phyloP scores from a whole-genome alignment of 2,329 filamentous ascomycete genomes.

The Penicillium sp. region DNA sequence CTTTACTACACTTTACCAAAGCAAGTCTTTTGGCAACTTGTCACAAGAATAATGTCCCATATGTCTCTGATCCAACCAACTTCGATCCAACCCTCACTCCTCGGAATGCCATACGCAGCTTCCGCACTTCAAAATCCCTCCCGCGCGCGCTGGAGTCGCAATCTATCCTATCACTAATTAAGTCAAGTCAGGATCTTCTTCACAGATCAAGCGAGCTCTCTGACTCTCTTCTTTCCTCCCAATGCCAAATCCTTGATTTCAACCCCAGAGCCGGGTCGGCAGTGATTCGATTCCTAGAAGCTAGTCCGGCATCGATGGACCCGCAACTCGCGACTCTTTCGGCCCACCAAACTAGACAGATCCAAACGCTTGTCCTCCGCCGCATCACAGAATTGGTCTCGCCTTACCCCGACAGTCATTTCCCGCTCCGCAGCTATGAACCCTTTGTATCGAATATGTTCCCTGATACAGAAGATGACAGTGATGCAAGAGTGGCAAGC shows the following conservation, averaged over 20 bases:
- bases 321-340: conserved; percentile 11
- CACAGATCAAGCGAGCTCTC: conserved; percentile 55
- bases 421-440: conserved; percentile 48
- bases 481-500: neutral
- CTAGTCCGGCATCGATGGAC: conserved; percentile 11
- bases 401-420: conserved; percentile 44
- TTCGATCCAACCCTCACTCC: conserved; percentile 72
- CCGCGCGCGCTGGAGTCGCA: conserved; percentile 70
- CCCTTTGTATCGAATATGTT: conserved; percentile 47
- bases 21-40: conserved; percentile 68
- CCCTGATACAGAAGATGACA: conserved; percentile 15
- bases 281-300: conserved; percentile 30
- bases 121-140: conserved; percentile 61
- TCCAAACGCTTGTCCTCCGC: conserved; percentile 50
- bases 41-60: conserved; percentile 64
- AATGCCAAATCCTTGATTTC: conserved; percentile 33
- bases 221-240: conserved; percentile 51
- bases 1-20: conserved; percentile 61
- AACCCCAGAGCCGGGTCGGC: conserved; percentile 39
- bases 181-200: conserved; percentile 51
- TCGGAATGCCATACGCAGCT: conserved; percentile 76
- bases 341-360: conserved; percentile 17
- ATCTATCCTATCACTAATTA: conserved; percentile 63
- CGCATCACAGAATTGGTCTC: conserved; percentile 53
- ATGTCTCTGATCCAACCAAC: conserved; percentile 88